phyloP scores from a whole-genome alignment of 2,329 filamentous ascomycete genomes.

The Xylaria sp. region DNA sequence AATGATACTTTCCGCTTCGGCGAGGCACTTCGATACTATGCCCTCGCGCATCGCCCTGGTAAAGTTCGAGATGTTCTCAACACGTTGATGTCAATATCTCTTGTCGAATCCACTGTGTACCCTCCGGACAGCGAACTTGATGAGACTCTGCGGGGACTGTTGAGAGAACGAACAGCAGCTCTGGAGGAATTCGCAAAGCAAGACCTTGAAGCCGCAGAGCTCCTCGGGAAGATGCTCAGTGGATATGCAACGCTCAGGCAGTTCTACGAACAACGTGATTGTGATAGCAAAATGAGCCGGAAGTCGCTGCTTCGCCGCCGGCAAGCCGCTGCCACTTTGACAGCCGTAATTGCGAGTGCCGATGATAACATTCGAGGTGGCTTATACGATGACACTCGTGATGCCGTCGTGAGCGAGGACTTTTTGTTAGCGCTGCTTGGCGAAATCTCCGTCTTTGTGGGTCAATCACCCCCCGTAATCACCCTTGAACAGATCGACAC shows the following conservation, averaged over 20 bases:
- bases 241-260: conserved; percentile 91
- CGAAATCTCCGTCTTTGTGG: conserved; percentile 82
- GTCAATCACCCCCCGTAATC: conserved; percentile 66
- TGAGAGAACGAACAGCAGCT: conserved; percentile 76
- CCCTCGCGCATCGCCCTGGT: conserved; percentile 79
- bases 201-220: conserved; percentile 83
- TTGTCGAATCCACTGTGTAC: conserved; percentile 85
- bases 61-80: conserved; percentile 90
- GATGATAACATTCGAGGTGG: conserved; percentile 93
- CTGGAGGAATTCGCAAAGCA: conserved; percentile 77
- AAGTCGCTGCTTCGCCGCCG: conserved; percentile 70
- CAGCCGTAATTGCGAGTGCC: conserved; percentile 86
- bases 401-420: conserved; percentile 88
- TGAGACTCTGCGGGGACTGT: conserved; percentile 73
- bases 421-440: conserved; percentile 85
- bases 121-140: conserved; percentile 80
- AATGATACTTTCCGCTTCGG: conserved; percentile 82
- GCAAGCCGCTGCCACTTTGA: conserved; percentile 76
- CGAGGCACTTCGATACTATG: conserved; percentile 89
- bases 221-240: conserved; percentile 86
- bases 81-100: conserved; percentile 85
- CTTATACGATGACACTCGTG: conserved; percentile 82
- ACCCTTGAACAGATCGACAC: conserved; percentile 78
- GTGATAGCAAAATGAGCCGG: conserved; percentile 53
- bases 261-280: conserved; percentile 91